Conservation (phyloP, 2,329 filamentous ascomycete species). For the Gnomoniopsis sp. region DNA sequence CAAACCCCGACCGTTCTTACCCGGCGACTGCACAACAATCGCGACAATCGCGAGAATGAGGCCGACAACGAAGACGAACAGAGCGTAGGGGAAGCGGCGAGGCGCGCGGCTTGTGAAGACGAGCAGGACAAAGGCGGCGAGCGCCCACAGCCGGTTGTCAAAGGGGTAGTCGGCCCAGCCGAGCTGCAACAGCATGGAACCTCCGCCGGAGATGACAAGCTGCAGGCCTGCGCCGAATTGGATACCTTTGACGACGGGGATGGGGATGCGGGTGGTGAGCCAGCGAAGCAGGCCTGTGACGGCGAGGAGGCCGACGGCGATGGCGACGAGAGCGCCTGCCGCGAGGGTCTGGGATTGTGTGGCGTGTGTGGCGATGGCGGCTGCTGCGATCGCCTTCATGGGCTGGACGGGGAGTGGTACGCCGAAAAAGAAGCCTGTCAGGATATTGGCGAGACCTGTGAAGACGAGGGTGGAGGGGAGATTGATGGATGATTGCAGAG, state of each 20-base stretch:
- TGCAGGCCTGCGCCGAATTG: conserved; percentile 89
- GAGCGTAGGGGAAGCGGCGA: conserved; percentile 68
- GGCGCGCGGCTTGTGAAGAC: conserved; percentile 63
- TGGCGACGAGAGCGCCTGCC: conserved; percentile 76
- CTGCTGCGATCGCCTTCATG: conserved; percentile 81
- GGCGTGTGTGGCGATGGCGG: conserved; percentile 71
- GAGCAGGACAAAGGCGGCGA: conserved; percentile 70
- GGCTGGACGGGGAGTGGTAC: conserved; percentile 90
- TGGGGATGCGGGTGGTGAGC: conserved; percentile 71
- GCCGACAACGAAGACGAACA: conserved; percentile 68
- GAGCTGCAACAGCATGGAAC: conserved; percentile 63
- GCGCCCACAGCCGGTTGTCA: conserved; percentile 76
- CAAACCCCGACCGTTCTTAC: conserved; percentile 29
- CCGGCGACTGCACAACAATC: conserved; percentile 22
- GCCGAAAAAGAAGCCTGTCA: conserved; percentile 79
- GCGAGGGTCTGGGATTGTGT: conserved; percentile 71
- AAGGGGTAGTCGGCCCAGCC: conserved; percentile 65
- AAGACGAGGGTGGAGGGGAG: conserved; percentile 83
- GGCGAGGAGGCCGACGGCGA: conserved; percentile 72
- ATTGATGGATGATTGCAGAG: conserved; percentile 73
- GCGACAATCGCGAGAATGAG: conserved; percentile 58
- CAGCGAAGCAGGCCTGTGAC: conserved; percentile 73
- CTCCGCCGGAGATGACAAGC: conserved; percentile 74
- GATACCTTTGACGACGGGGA: conserved; percentile 90
- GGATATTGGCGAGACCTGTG: conserved; percentile 80